Conservation (phyloP, 2,329 filamentous ascomycete genomes). For the Penicillium sp. region DNA sequence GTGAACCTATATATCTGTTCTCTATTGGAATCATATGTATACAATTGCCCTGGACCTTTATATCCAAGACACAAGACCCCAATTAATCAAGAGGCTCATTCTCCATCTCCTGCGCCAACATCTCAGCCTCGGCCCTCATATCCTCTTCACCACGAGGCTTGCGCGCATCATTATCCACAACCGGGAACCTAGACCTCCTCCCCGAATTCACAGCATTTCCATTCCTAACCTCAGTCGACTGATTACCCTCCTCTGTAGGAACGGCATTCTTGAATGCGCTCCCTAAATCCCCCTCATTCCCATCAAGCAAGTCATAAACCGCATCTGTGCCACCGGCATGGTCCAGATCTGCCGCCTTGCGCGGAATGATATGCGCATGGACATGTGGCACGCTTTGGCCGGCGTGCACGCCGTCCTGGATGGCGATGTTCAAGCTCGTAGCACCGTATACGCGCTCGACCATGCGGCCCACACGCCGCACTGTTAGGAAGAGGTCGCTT, state of each 20-base stretch:
- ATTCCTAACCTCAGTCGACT: constrained; percentile 21
- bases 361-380: constrained; percentile 87
- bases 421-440: constrained; percentile 82
- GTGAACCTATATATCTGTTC: not conserved
- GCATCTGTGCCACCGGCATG: constrained; percentile 62
- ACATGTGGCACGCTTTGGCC: constrained; percentile 94
- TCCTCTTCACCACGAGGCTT: constrained; percentile 66
- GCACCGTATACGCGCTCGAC: constrained; percentile 62
- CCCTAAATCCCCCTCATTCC: constrained; percentile 79
- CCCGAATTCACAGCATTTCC: constrained; percentile 39
- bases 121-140: constrained; percentile 75
- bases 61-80: not conserved
- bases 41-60: not conserved
- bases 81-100: constrained; percentile 33
- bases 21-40: not conserved
- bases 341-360: constrained; percentile 59
- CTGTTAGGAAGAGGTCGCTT: constrained; percentile 81
- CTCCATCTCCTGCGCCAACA: constrained; percentile 50
- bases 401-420: constrained; percentile 89
- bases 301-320: constrained; percentile 79
- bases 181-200: constrained; percentile 61
- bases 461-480: constrained; percentile 77
- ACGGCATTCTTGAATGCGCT: constrained; percentile 61
- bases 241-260: constrained; percentile 13
- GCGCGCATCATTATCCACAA: constrained; percentile 69